Conservation (phyloP, 2,329 filamentous ascomycete genomes). For the Colletotrichum magnum region DNA sequence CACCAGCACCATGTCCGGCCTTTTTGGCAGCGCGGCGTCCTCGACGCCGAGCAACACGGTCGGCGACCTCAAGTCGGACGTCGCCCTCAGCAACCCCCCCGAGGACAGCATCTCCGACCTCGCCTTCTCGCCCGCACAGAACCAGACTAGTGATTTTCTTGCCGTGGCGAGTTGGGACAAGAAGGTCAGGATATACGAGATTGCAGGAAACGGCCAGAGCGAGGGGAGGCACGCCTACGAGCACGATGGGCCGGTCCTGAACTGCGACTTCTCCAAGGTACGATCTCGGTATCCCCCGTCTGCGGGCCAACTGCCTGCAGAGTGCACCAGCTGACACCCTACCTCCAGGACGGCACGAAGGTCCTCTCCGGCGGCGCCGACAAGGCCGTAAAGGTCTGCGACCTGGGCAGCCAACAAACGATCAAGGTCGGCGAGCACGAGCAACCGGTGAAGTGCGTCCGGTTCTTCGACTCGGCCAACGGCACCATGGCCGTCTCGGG, state of each 20-base stretch:
- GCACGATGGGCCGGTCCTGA: slow-evolving; percentile 87
- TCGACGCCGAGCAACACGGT: slow-evolving; percentile 77
- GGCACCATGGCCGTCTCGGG: slow-evolving; percentile 91
- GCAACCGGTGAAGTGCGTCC: slow-evolving; percentile 82
- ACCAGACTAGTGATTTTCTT: slow-evolving; percentile 78
- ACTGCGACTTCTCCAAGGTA: slow-evolving; percentile 91
- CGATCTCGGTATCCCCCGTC: slow-evolving; percentile 45
- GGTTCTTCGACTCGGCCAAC: slow-evolving; percentile 81
- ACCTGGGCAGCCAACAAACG: slow-evolving; percentile 78
- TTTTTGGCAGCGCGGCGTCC: slow-evolving; percentile 70
- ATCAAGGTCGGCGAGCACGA: slow-evolving; percentile 88
- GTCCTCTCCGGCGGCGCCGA: slow-evolving; percentile 90
- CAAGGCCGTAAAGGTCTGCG: slow-evolving; percentile 90
- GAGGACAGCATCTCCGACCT: slow-evolving; percentile 93
- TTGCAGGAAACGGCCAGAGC: slow-evolving; percentile 81
- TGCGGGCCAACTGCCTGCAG: slow-evolving; percentile 1
- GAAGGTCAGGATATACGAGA: slow-evolving; percentile 97
- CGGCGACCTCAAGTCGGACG: slow-evolving; percentile 92
- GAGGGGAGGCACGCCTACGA: slow-evolving; percentile 89
- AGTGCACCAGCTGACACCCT: slow-evolving; percentile 38
- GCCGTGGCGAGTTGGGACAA: slow-evolving; percentile 97
- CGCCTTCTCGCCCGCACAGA: slow-evolving; percentile 78
- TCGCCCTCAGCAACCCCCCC: slow-evolving; percentile 82
- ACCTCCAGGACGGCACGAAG: slow-evolving; percentile 85
- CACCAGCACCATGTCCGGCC: slow-evolving; percentile 70